Evolutionary conservation across 768 basidiomycete genomes (phyloP), one percentile per base, ranked within the genome.

Genomic region (Lactarius deliciosus): DNA sequence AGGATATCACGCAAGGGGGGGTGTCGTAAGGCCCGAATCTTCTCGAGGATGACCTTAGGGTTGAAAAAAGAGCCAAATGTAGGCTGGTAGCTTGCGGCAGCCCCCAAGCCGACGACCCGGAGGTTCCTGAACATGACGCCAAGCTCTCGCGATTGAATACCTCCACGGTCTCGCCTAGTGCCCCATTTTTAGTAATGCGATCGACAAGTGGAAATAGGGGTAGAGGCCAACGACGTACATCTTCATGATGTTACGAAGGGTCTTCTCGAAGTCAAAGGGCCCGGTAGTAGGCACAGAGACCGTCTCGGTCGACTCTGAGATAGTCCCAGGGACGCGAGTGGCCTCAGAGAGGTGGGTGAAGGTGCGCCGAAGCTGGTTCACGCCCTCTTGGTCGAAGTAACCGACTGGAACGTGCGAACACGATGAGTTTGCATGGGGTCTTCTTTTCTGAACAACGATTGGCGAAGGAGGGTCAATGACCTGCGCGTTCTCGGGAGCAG

Each of bases 31-130:
- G 77, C 77, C 38, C 80, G 80, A 1, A 91, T 70, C 5, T 73
- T 75, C 36, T 78, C 75, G 3, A 83, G 4, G 11, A 85, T 72
- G 41, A 82, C 74, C 25, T 78, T 56, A 0, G 85, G 85, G 73
- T 90, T 85, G 56, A 91, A 77, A 3, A 82, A 72, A 30, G 87
- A 87, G n/a, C 84, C 85, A 5, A 94, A 73, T 0, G 87, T 91
- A 0, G 80, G 71, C 68, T 86, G 85, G 60, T 81, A 81, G 9
- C 81, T 82, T 0, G 84, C 84, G 0, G 83, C 76, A 1, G 85
- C 76, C 5, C 87, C 87, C 8, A 85, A 70, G 2, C 88, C 89
- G 28, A 83, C 79, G 8, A 90, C 89, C 0, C 77, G 78, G 20
- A 91, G 80, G 40, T 85, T 76, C 61, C 83, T 73, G 66, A 90